phyloP scores from a whole-genome alignment of 768 basidiomycete genomes.

The Podaxis sp. region DNA sequence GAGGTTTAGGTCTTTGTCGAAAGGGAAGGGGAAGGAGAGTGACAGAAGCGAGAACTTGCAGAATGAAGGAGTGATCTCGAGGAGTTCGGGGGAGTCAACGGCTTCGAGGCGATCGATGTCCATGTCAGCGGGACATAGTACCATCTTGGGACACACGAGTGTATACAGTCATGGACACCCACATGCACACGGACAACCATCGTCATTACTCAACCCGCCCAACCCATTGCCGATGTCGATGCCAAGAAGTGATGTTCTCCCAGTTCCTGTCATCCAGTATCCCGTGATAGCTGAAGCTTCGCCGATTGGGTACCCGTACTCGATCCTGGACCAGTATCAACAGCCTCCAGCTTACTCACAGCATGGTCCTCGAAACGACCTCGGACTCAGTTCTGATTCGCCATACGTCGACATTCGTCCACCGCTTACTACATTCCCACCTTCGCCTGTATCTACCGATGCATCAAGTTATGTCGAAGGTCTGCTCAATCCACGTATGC shows the following conservation, averaged over 20 bases:
- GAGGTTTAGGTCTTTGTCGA: background rate
- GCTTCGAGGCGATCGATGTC: constrained; percentile 6
- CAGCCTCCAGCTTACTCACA: background rate
- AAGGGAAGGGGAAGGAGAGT: background rate
- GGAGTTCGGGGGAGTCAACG: constrained; percentile 6
- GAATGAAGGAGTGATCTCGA: background rate
- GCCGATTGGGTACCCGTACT: background rate
- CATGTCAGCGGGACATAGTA: background rate
- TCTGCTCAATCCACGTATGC: constrained; percentile 24
- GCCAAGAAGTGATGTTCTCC: constrained; percentile 12
- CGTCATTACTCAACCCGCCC: constrained; percentile 24
- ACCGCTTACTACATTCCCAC: constrained; percentile 20
- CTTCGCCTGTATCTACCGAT: constrained; percentile 25
- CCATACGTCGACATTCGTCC: constrained; percentile 19
- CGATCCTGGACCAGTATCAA: background rate
- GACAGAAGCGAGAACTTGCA: background rate
- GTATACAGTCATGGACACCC: constrained; percentile 11
- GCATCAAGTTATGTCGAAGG: constrained; percentile 25
- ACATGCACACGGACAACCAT: constrained; percentile 13
- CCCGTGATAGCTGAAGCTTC: background rate
- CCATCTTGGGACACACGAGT: background rate
- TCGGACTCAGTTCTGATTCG: background rate
- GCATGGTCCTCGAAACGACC: background rate
- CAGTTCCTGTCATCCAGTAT: background rate
- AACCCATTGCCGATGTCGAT: constrained; percentile 10